These are phyloP conservation scores for Saturnispora hagleri DNA, from an alignment of 805 yeast genomes.

Conservation along the genomic window DNA sequence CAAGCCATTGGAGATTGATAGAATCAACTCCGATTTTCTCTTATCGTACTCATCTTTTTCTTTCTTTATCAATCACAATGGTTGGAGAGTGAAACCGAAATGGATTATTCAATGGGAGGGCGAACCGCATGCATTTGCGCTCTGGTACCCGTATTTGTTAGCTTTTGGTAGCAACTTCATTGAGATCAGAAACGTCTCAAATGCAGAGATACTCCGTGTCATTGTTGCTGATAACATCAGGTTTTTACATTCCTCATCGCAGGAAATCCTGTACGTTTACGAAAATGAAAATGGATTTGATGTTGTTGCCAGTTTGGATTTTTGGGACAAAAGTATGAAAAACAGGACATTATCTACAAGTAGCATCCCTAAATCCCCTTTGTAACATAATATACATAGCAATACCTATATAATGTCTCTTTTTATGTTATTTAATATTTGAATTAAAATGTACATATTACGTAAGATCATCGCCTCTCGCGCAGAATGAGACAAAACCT, in stretches of 20 bases:
- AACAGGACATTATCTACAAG: conserved; percentile 11
- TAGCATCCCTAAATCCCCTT: background rate
- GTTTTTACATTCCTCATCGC: conserved; percentile 79
- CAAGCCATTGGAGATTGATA: conserved; percentile 85
- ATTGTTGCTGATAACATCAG: conserved; percentile 88
- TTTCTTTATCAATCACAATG: conserved; percentile 87
- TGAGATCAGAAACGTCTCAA: conserved; percentile 86
- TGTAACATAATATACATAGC: background rate
- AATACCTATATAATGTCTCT: background rate
- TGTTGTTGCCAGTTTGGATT: conserved; percentile 85
- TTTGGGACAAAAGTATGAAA: conserved; percentile 50
- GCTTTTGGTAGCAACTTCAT: conserved; percentile 87
- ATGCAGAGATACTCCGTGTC: conserved; percentile 78
- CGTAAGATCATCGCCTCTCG: background rate
- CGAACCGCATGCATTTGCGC: conserved; percentile 80
- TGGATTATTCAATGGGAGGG: conserved; percentile 98
- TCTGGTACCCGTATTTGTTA: conserved; percentile 87
- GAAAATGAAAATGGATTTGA: conserved; percentile 88
- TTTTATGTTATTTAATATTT: background rate
- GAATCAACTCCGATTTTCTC: conserved; percentile 81
- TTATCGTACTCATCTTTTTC: conserved; percentile 89
- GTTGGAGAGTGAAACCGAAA: conserved; percentile 91
- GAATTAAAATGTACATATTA: background rate
- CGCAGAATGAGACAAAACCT: background rate
- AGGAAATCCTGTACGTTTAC: conserved; percentile 87